Conservation (phyloP, 805 yeast species). For the Pichia thaimueangensis region DNA sequence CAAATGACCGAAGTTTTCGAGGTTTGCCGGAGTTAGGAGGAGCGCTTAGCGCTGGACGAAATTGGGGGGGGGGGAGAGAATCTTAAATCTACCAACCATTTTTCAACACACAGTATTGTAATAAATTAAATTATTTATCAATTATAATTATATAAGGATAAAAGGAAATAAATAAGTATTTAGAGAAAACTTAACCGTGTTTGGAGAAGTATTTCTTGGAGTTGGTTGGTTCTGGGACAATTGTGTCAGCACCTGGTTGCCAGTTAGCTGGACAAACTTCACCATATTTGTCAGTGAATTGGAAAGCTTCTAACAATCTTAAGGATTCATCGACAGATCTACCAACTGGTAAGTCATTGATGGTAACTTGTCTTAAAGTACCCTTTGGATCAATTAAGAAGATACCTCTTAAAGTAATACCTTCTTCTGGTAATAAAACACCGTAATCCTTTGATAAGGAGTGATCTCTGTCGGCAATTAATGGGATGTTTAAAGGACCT, state of each 20-base stretch:
- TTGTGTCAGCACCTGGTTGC: constrained; percentile 91
- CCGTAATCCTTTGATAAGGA: constrained; percentile 92
- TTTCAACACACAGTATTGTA: background rate
- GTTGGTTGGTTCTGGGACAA: constrained; percentile 72
- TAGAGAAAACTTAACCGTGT: constrained; percentile 24
- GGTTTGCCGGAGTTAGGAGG: no score
- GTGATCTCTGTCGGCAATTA: constrained; percentile 96
- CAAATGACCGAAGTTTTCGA: no score
- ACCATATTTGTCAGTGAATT: constrained; percentile 98
- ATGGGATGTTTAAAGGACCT: constrained; percentile 91
- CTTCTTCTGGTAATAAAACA: constrained; percentile 93
- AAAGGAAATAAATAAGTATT: background rate
- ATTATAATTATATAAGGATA: no score
- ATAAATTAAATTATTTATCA: background rate
- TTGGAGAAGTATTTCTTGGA: constrained; percentile 75
- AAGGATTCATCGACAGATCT: constrained; percentile 97
- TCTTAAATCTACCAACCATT: no score
- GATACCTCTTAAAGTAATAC: constrained; percentile 96
- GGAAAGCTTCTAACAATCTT: constrained; percentile 98
- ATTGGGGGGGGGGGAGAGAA: background rate
- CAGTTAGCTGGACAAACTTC: constrained; percentile 99
- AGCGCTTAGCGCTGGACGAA: background rate
- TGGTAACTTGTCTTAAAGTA: constrained; percentile 88
- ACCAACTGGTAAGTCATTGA: constrained; percentile 99
- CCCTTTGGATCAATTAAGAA: constrained; percentile 97